Base-by-base conservation (phyloP, 768 basidiomycete genomes). In the Termitomyces sp. region DNA sequence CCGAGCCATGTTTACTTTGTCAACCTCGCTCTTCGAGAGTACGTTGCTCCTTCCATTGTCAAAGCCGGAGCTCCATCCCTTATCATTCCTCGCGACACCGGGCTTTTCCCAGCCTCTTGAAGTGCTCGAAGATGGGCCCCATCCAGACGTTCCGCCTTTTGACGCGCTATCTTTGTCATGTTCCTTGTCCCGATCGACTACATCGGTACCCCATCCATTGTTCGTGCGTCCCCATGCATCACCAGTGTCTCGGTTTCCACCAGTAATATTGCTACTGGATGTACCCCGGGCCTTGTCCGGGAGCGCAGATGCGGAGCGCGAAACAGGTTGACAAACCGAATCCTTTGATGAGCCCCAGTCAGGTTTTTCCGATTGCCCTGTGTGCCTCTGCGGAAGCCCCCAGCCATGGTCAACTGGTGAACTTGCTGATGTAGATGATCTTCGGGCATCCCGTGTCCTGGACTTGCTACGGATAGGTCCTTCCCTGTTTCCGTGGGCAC, bases 171-270 rank as follows among this genome's bases (percentile, higher is more conserved):
- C 40, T 44, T 44, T 28, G 10, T 33, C 38, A 35, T 48, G 52
- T 48, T 41, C 51, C 30, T 50, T 43, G 32, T 32, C 30, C 16
- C 36, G n/a, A 38, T 32, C 32, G 26, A 7, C 38, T 12, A 33
- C 35, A 16, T 55, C 56, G n/a, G 58, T 33, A 9, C 57, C 55
- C 60, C 50, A 57, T 41, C 43, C 51, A 47, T 44, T 44, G 23
- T 58, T 59, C 35, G 23, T 16, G 38, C 47, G 30, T 32, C 26
- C 40, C 51, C 55, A 20, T 30, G 60, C 20, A 33, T 23, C 20
- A 8, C 55, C 18, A 16, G 23, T 38, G 20, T 57, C 38, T 56
- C 23, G 50, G 23, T 52, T 56, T 14, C 28, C 41, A 13, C 18
- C 23, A 20, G 32, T n/a, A 28, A 9, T 8, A 14, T 44, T 49